Conservation (phyloP, 306 rosid species). For the Neltuma alba region DNA sequence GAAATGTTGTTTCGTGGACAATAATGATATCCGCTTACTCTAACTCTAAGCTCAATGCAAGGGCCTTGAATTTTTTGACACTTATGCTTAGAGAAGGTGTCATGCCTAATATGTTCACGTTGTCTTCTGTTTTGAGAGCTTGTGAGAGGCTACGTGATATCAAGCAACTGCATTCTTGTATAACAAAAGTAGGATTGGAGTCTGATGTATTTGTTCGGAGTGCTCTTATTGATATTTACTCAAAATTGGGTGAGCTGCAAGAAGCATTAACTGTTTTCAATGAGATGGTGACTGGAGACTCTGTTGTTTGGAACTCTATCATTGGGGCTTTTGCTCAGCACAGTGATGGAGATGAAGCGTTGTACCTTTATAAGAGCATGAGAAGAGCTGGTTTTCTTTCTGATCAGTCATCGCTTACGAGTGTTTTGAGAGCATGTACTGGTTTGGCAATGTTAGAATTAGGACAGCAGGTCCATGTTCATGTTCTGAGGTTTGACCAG, state of each 20-base stretch:
- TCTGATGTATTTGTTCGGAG: slow-evolving; percentile 84
- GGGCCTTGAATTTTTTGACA: slow-evolving; percentile 60
- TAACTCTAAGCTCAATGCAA: slow-evolving; percentile 48
- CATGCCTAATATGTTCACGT: slow-evolving; percentile 82
- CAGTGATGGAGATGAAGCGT: slow-evolving; percentile 77
- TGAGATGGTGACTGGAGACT: slow-evolving; percentile 71
- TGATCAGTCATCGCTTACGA: slow-evolving; percentile 72
- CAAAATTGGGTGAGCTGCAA: slow-evolving; percentile 67
- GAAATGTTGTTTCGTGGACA: slow-evolving; percentile 86
- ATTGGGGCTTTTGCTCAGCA: slow-evolving; percentile 89
- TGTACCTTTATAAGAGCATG: slow-evolving; percentile 70
- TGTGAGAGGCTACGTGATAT: slow-evolving; percentile 59
- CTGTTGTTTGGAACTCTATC: slow-evolving; percentile 87
- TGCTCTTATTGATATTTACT: slow-evolving; percentile 72
- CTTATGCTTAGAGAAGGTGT: slow-evolving; percentile 81
- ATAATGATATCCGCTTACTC: slow-evolving; percentile 76
- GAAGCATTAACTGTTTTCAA: slow-evolving; percentile 59
- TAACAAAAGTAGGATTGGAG: slow-evolving; percentile 72
- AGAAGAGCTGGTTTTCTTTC: slow-evolving; percentile 58
- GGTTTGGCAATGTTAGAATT: slow-evolving; percentile 71
- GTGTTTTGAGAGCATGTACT: slow-evolving; percentile 84
- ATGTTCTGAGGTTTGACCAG: slow-evolving; percentile 69
- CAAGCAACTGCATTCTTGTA: slow-evolving; percentile 67
- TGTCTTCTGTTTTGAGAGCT: slow-evolving; percentile 80
- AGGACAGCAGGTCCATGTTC: slow-evolving; percentile 81